A percentile compares a stretch with the other conserved stretches of the same genome.
phyloP scores from a whole-genome alignment of 176 grass and related monocot species.

The Zoysia pacifica region DNA sequence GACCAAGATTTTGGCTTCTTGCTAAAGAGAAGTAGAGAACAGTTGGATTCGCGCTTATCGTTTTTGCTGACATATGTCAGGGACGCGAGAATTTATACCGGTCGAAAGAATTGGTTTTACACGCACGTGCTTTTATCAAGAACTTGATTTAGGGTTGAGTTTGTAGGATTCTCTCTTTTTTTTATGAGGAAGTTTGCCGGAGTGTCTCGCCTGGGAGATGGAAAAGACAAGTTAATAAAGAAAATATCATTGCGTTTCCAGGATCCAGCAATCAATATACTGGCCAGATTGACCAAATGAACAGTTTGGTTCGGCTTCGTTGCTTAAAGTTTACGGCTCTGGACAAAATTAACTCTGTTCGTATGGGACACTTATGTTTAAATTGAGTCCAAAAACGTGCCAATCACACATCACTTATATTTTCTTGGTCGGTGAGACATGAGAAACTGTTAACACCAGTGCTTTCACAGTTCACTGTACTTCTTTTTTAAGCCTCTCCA shows the following conservation, averaged over 20 bases:
- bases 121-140: not conserved
- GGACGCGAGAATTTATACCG: too few species aligned
- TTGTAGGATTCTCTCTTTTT: too few species aligned
- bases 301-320: not conserved
- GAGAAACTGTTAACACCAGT: not conserved
- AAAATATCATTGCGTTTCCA: too few species aligned
- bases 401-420: not conserved
- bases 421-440: not conserved
- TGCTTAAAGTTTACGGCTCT: too few species aligned
- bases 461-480: not conserved
- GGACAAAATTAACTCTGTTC: not conserved
- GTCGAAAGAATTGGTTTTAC: too few species aligned
- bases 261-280: not conserved
- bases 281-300: not conserved
- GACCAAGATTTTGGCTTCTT: constrained; percentile 2
- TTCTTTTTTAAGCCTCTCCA: too few species aligned
- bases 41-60: not conserved
- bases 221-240: too few species aligned
- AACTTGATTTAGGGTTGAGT: too few species aligned
- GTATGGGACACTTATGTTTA: too few species aligned
- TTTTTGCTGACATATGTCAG: too few species aligned
- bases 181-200: too few species aligned
- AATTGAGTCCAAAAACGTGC: not conserved
- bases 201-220: too few species aligned
- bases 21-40: not conserved